Base-by-base conservation (phyloP, 176 grass and related monocot species). In the Lolium perenne region DNA sequence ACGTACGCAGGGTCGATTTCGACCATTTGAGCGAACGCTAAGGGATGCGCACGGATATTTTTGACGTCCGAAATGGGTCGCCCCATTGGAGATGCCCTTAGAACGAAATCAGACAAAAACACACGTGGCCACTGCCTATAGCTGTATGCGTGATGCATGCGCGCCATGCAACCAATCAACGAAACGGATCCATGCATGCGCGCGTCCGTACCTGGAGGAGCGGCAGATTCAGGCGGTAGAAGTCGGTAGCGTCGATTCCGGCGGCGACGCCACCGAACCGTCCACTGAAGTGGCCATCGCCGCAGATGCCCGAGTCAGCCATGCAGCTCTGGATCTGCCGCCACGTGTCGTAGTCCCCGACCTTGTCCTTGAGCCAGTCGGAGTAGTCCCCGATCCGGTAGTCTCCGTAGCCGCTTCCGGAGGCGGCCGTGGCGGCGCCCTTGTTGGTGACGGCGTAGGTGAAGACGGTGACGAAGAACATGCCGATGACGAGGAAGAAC, bases 361-460 rank as follows among this genome's bases (percentile, higher is more conserved):
- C 78, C 67, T 64, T 77, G 79, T 74, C 74, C 76, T 80, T 89
- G 29, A 95, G 83, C 94, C 94, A 95, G 41, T 82, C 82, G 25
- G 94, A 93, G 87, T 95, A 95, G 76, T 95, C 91, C 4, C 87
- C 84, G 74, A 96, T 75, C 57, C 84, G 86, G 81, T 93, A 91
- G 9, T 88, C 87, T 18, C 90, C 88, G 72, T 87, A 89, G 38
- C 91, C 94, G 40, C 21, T 48, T 22, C 91, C 87, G 25, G 82
- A 71, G 29, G 87, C 75, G 13, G 67, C 94, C 26, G 21, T 46
- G 60, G 87, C 89, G 26, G 83, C 84, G 76, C 84, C 89, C 81
- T 61, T 90, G 74, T 91, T 93, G 40, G 94, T 93, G 77, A 93
- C 82, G 41, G 78, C 57, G 76, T 91, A 91, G 23, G 75, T 79